Conservation (phyloP, 495 filamentous ascomycete genomes). For the Penicillium pulvis region DNA sequence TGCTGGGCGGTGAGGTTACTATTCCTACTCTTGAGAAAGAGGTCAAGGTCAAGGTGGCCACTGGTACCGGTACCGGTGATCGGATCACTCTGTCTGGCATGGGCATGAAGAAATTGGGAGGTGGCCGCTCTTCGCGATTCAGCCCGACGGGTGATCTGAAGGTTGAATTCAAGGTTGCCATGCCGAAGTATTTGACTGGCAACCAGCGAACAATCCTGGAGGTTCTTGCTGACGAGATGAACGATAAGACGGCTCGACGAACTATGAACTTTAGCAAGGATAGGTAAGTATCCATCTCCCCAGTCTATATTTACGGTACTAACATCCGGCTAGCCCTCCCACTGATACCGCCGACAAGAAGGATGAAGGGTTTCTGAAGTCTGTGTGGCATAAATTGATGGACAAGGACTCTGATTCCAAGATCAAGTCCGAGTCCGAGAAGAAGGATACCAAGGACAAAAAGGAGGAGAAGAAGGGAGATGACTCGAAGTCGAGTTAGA, state of each 20-base stretch:
- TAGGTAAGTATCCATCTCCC: constrained; percentile 38
- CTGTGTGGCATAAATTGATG: constrained; percentile 84
- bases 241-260: constrained; percentile 85
- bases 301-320: constrained; percentile 8
- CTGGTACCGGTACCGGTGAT: constrained; percentile 91
- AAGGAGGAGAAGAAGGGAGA: constrained; percentile 38
- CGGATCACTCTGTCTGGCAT: constrained; percentile 80
- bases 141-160: constrained; percentile 72
- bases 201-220: constrained; percentile 92
- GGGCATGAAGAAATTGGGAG: constrained; percentile 82
- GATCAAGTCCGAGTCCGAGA: constrained; percentile 26
- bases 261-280: constrained; percentile 73
- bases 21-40: constrained; percentile 90
- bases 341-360: constrained; percentile 41
- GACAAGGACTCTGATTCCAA: constrained; percentile 62
- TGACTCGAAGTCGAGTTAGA: constrained; percentile 52
- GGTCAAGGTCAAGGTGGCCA: constrained; percentile 82
- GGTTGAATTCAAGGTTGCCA: constrained; percentile 91
- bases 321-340: constrained; percentile 17
- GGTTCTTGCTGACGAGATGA: constrained; percentile 93
- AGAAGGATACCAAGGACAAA: constrained; percentile 27
- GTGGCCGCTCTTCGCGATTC: constrained; percentile 47
- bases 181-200: constrained; percentile 88
- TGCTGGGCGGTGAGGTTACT: constrained; percentile 85
- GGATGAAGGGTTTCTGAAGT: constrained; percentile 83